A percentile compares a stretch with the other conserved stretches of the same genome.
phyloP scores from a whole-genome alignment of 192 early-diverging fungal genomes.

The Spinellus fusiger region DNA sequence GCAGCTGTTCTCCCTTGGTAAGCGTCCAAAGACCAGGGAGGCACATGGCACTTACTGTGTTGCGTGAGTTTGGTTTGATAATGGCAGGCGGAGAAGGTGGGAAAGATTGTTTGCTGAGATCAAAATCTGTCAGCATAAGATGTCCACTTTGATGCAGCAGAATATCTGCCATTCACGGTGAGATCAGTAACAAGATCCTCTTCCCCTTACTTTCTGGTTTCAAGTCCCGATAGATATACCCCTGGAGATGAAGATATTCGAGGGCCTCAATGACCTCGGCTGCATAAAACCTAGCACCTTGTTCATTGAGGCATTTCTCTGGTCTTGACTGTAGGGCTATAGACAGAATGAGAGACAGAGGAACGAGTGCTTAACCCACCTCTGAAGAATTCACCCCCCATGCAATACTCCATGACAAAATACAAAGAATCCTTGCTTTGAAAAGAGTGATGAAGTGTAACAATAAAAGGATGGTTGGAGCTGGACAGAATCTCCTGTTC shows the following conservation, averaged over 20 bases:
- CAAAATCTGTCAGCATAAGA: slow-evolving; percentile 98
- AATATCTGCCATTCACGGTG: slow-evolving; percentile 46
- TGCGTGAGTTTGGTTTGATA: slow-evolving; percentile 54
- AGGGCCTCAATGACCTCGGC: slow-evolving; percentile 95
- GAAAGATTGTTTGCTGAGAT: slow-evolving; percentile 92
- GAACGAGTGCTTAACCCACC: slow-evolving; percentile 16
- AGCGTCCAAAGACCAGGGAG: neutral
- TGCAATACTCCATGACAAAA: slow-evolving; percentile 83
- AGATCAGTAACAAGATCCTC: neutral
- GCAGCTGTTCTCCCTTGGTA: slow-evolving; percentile 30
- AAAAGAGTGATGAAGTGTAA: slow-evolving; percentile 81
- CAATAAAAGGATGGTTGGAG: slow-evolving; percentile 85
- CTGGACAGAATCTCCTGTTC: slow-evolving; percentile 78
- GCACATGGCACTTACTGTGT: slow-evolving; percentile 25
- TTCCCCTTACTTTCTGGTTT: slow-evolving; percentile 87
- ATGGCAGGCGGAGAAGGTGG: slow-evolving; percentile 67
- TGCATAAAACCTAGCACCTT: slow-evolving; percentile 92
- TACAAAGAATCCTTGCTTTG: slow-evolving; percentile 79
- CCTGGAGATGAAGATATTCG: slow-evolving; percentile 93
- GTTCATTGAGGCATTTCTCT: slow-evolving; percentile 79
- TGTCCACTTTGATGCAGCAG: slow-evolving; percentile 91
- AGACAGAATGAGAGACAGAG: neutral
- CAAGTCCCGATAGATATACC: slow-evolving; percentile 95
- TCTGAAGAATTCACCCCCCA: slow-evolving; percentile 82
- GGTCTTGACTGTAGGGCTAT: slow-evolving; percentile 80